A percentile compares a stretch with the other conserved stretches of the same genome.
Conservation (phyloP, 2,329 filamentous ascomycete genomes). For the Ceratocystis papillata region DNA sequence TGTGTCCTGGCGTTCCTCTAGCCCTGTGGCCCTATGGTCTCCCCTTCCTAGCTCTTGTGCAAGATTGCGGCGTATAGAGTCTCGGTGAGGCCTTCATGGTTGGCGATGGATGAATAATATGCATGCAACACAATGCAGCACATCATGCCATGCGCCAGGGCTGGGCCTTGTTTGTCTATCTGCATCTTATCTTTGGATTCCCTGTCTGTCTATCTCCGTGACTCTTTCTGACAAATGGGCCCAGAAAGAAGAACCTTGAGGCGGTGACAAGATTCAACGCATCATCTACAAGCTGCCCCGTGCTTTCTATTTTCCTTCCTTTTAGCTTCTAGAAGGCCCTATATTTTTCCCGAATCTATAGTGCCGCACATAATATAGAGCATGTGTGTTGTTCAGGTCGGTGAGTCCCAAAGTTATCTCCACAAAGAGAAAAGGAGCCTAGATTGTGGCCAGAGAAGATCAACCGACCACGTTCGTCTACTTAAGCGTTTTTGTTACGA, state of each 20-base stretch:
- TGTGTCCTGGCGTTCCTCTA: too few species aligned
- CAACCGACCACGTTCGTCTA: too few species aligned
- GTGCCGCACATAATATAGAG: neutral
- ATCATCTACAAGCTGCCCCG: neutral
- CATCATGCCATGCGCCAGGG: conserved; percentile 8
- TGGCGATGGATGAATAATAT: neutral
- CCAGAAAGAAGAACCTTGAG: neutral
- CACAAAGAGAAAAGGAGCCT: neutral
- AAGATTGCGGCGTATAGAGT: neutral
- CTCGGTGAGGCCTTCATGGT: conserved; percentile 4
- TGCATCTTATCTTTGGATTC: neutral
- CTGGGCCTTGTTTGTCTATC: neutral
- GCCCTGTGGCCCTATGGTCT: too few species aligned
- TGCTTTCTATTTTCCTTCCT: conserved; percentile 21
- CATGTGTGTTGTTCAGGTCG: neutral
- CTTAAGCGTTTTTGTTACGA: too few species aligned
- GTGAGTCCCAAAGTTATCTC: neutral
- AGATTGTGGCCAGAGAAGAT: neutral
- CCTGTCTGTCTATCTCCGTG: conserved; percentile 16
- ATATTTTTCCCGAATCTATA: neutral
- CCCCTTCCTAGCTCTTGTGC: neutral
- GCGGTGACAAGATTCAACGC: conserved; percentile 4
- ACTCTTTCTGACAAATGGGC: neutral
- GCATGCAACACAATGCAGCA: neutral
- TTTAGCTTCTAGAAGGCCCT: conserved; percentile 7